Base-by-base conservation (phyloP, 768 basidiomycete genomes). In the Boletus subcaerulescens region DNA sequence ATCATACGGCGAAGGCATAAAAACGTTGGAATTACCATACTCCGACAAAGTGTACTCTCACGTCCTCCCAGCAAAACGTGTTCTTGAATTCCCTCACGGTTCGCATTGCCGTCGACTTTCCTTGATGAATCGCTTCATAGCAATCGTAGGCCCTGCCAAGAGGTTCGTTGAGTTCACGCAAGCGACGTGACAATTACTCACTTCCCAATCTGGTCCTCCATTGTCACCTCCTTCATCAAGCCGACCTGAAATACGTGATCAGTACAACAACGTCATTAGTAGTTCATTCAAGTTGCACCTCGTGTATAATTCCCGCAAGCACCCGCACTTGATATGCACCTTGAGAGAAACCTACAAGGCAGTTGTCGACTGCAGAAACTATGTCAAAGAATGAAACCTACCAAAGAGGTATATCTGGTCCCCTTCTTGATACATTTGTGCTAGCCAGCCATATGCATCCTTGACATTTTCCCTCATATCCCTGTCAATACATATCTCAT, bases 321-420 rank as follows among this genome's bases (percentile, higher is more conserved):
- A 70, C 71, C 10, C 76, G 67, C 0, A 73, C 73, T 48, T 74
- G 70, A 58, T 74, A 75, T 33, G 74, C 73, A 20, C 78, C 77
- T n/a, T 75, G 69, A 32, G 77, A 78, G 51, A 80, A 80, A 13
- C 71, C 71, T 71, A 36, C 0, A 32, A 13, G 5, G 18, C 0
- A 3, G 41, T 22, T 1, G 26, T 40, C 8, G 31, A 14, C 18
- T 20, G 5, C 26, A 9, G 29, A 17, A 12, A 9, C 0, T 6
- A 5, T 10, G 22, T 14, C 13, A 38, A 24, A 36, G 5, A 5
- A 22, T 20, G 17, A 12, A 32, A 35, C 59, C 0, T 20, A 73
- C 74, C 74, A 52, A 77, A 75, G 0, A 76, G 53, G 56, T 64
- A 76, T 13, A 77, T 74, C 11, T 47, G 51, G 48, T 3, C 64